phyloP scores from a whole-genome alignment of 371 early-diverging fungal species.

The Syncephalastrum contaminatum region DNA sequence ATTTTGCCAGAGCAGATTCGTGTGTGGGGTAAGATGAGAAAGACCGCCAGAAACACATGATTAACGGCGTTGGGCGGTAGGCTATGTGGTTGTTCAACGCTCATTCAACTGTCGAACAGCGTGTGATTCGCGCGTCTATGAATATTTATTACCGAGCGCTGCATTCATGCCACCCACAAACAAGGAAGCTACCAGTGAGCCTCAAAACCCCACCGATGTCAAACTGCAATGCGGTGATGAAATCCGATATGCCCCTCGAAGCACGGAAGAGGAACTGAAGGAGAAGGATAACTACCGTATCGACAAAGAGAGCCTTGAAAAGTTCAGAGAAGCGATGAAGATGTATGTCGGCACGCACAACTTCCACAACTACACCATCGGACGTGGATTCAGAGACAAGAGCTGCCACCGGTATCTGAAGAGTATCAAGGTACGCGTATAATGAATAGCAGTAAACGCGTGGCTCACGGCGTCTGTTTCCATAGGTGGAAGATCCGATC shows the following conservation, averaged over 20 bases:
- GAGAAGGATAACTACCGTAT: slow-evolving; percentile 65
- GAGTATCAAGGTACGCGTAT: slow-evolving; percentile 59
- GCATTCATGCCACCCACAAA: slow-evolving; percentile 57
- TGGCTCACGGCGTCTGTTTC: too few relatives aligned
- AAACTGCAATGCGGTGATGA: slow-evolving; percentile 24
- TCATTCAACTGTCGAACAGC: slow-evolving; percentile 90
- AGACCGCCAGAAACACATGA: neutral
- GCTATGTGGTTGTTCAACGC: slow-evolving; percentile 6
- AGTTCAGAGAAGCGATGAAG: slow-evolving; percentile 67
- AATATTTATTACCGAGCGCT: slow-evolving; percentile 97
- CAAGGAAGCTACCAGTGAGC: slow-evolving; percentile 21
- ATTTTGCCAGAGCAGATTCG: slow-evolving; percentile 79
- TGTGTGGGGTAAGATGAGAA: slow-evolving; percentile 69
- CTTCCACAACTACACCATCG: slow-evolving; percentile 97
- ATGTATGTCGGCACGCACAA: slow-evolving; percentile 91
- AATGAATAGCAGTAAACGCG: too few relatives aligned
- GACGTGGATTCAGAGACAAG: slow-evolving; percentile 71
- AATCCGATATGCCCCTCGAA: slow-evolving; percentile 34
- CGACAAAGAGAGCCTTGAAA: slow-evolving; percentile 47
- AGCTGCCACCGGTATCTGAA: slow-evolving; percentile 81
- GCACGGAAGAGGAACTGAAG: slow-evolving; percentile 47
- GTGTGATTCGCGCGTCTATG: slow-evolving; percentile 95
- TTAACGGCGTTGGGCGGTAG: neutral
- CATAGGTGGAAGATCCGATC: slow-evolving; percentile 72
- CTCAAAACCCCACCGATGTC: slow-evolving; percentile 19